Base-by-base conservation (phyloP, 1,139 yeast species). In the Taphrina confusa region DNA sequence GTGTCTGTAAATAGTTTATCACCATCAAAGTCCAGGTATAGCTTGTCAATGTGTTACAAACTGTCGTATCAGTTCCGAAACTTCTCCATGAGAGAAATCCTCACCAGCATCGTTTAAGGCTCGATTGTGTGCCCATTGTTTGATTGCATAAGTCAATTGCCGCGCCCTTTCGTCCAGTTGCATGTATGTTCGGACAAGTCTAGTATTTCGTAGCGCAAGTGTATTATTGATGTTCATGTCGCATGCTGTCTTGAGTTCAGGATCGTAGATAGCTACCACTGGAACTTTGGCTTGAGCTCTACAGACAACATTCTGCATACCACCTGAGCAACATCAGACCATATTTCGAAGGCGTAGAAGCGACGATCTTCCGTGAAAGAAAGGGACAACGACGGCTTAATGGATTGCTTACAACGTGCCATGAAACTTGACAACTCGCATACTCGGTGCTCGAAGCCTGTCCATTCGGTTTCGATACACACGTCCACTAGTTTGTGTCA, bases 71-170 rank as follows among this genome's bases (percentile, higher is more conserved):
- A 47, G 52, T 22, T 34, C 12, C 16, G 22, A 8, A n/a, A n/a
- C 8, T 2, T 65, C 68, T 16, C 67, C 18, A 42, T 14, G 31
- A 5, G 16, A 16, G 11, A 14, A 25, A 4, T 14, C 65, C 23
- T 64, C 65, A 9, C 68, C 69, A 6, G 69, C 69, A 31, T 67
- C 69, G 39, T 67, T 67, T 20, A 67, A 60, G 20, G 39, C 62
- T n/a, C 70, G 66, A 36, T 62, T 63, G 44, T 66, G 65, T n/a
- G 69, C 64, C 69, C 69, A 67, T 34, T 67, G 64, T 51, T 67
- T 67, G 51, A 67, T 61, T 22, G 64, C 47, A 59, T 66, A 61
- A n/a, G 69, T 69, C 14, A 67, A 54, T 28, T 66, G 65, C 6
- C 69, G 66, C 8, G 66, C 68, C 2, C 69, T 64, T 14, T 64